A percentile compares a stretch with the other conserved stretches of the same genome.
phyloP scores from a whole-genome alignment of 495 filamentous ascomycete species.

The Terfezia claveryi region DNA sequence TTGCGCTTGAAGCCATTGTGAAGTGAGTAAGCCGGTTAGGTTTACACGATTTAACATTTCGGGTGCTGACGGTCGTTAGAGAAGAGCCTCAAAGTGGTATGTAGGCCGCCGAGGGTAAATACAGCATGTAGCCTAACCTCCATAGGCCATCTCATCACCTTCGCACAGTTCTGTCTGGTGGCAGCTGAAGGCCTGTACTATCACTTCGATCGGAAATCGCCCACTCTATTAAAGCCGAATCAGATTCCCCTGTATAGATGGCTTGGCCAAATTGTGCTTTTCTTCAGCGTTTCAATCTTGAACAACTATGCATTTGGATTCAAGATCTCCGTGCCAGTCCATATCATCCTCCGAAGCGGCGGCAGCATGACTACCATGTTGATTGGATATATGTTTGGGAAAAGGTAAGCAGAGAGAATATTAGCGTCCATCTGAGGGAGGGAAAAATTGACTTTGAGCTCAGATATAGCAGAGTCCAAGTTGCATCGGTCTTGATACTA shows the following conservation, averaged over 20 bases:
- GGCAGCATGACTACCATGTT: constrained; percentile 86
- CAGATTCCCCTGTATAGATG: constrained; percentile 69
- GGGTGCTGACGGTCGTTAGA: constrained; percentile 19
- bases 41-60: constrained; percentile 1
- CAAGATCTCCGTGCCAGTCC: constrained; percentile 84
- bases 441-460: neutral
- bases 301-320: constrained; percentile 98
- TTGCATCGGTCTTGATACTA: constrained; percentile 55
- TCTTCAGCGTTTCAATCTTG: constrained; percentile 74
- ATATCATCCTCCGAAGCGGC: constrained; percentile 88
- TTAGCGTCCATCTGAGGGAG: neutral
- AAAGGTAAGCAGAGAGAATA: constrained; percentile 19
- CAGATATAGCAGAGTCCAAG: constrained; percentile 53
- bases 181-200: constrained; percentile 56
- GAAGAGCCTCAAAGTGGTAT: constrained; percentile 35
- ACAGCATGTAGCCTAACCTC: constrained; percentile 1
- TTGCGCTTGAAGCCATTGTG: constrained; percentile 85
- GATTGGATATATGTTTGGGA: constrained; percentile 65
- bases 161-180: constrained; percentile 79
- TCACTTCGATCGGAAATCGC: constrained; percentile 35
- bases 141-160: constrained; percentile 69
- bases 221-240: constrained; percentile 50
- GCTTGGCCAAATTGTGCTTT: constrained; percentile 71
- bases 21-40: constrained; percentile 36
- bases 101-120: neutral